Conservation (phyloP, 305 asterid species). For the Solanum chacoense region DNA sequence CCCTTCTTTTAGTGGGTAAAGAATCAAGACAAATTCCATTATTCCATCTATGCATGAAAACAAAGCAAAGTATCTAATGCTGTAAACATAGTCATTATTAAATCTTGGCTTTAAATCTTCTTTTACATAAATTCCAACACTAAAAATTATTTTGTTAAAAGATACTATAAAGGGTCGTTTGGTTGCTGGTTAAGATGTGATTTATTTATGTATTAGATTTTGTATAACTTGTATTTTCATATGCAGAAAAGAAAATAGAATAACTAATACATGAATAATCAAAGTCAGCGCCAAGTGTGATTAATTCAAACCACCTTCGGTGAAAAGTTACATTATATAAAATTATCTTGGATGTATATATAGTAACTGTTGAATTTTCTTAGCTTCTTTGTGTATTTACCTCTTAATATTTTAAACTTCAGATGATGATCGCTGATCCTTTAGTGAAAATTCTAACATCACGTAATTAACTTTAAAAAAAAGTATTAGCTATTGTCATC, state of each 20-base stretch:
- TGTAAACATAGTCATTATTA: not conserved
- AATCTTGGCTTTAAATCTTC: not conserved
- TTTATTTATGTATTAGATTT: not conserved
- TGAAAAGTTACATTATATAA: not conserved
- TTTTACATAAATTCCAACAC: not conserved
- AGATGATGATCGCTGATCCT: fast-evolving
- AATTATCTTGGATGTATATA: not conserved
- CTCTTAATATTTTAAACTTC: not conserved
- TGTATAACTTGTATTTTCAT: not conserved
- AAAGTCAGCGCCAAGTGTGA: fast-evolving
- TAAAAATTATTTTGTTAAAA: not conserved
- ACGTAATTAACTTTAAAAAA: not conserved
- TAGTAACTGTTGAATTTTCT: not conserved
- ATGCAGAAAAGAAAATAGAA: fast-evolving
- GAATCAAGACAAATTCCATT: not conserved
- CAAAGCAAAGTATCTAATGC: not conserved
- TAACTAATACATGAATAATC: not conserved
- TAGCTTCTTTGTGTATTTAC: not conserved
- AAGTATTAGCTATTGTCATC: not conserved
- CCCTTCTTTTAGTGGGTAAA: not conserved
- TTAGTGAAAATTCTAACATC: not conserved
- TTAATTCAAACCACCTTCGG: fast-evolving
- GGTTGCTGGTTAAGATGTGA: not conserved
- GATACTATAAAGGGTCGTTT: not conserved
- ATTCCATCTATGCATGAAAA: not conserved